phyloP scores from a whole-genome alignment of 495 filamentous ascomycete species.

The Saxophila tyrrhenica region DNA sequence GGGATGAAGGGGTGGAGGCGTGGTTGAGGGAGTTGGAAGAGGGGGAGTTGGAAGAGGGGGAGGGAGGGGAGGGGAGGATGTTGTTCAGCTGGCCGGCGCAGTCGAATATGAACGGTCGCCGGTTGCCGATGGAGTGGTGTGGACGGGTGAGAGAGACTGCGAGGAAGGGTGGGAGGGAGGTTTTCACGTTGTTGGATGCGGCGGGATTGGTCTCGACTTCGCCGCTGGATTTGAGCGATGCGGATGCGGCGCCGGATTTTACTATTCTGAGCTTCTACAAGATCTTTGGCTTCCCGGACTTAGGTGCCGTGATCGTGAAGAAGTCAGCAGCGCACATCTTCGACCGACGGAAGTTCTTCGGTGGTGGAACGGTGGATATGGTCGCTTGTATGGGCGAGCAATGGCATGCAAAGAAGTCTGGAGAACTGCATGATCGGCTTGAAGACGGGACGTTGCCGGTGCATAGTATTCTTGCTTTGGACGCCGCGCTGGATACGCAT shows the following conservation, averaged over 20 bases:
- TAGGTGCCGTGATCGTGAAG: constrained; percentile 77
- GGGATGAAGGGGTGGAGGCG: constrained; percentile 52
- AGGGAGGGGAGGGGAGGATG: constrained; percentile 11
- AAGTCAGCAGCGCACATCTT: constrained; percentile 52
- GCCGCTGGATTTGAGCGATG: constrained; percentile 57
- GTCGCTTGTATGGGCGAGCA: constrained; percentile 46
- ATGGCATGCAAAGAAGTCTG: constrained; percentile 64
- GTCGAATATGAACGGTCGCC: constrained; percentile 85
- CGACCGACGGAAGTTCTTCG: constrained; percentile 64
- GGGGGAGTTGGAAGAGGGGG: neutral
- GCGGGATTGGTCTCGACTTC: constrained; percentile 70
- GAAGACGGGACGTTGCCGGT: constrained; percentile 88
- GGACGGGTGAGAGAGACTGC: constrained; percentile 35
- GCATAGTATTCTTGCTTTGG: constrained; percentile 75
- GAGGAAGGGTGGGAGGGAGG: constrained; percentile 10
- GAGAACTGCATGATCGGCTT: constrained; percentile 63
- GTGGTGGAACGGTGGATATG: constrained; percentile 92
- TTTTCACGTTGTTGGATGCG: constrained; percentile 81
- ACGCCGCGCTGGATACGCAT: constrained; percentile 60
- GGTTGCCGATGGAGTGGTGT: constrained; percentile 63
- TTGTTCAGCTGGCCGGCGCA: constrained; percentile 84
- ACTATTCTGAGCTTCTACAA: constrained; percentile 89
- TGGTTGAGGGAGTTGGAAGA: constrained; percentile 39
- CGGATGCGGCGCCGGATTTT: constrained; percentile 63
- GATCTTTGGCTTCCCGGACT: constrained; percentile 90